These are phyloP conservation scores for Striga hermonthica DNA, from an alignment of 305 asterid genomes.

Conservation along the genomic window DNA sequence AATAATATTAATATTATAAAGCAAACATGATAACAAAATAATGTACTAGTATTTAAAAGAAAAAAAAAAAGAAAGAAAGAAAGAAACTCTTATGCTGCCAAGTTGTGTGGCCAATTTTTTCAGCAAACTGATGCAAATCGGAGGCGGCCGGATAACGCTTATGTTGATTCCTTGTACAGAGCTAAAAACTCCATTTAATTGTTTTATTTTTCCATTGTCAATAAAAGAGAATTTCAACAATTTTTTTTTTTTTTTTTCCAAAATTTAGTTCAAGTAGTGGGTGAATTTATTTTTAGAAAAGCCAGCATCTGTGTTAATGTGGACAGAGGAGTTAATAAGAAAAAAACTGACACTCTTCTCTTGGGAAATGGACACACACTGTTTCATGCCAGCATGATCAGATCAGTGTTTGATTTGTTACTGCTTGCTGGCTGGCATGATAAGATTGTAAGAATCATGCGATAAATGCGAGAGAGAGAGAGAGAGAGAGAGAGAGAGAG, in stretches of 20 bases:
- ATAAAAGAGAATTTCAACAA: background rate
- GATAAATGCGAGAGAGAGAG: too few species aligned
- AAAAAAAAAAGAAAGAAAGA: background rate
- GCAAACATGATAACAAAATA: too few species aligned
- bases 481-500: too few species aligned
- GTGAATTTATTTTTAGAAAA: slow-evolving; percentile 17
- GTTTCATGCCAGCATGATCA: background rate
- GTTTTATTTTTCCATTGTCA: background rate
- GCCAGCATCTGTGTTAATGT: slow-evolving; percentile 26
- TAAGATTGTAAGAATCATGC: too few species aligned
- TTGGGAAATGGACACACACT: slow-evolving; percentile 38
- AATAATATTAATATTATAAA: too few species aligned
- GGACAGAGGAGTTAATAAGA: slow-evolving; percentile 25
- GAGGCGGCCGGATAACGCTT: too few species aligned
- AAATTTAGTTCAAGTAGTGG: slow-evolving; percentile 12
- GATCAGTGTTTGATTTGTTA: background rate
- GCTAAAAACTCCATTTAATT: slow-evolving; percentile 32
- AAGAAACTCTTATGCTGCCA: too few species aligned
- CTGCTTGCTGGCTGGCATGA: background rate
- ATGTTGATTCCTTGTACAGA: slow-evolving; percentile 33
- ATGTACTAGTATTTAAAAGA: too few species aligned
- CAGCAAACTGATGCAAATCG: too few species aligned
- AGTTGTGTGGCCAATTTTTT: too few species aligned
- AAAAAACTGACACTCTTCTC: slow-evolving; percentile 31
- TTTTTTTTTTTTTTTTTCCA: too few species aligned